Evolutionary conservation across 495 filamentous ascomycete species (phyloP), one percentile per base, ranked within the genome.

Genomic region (Staphylotrichum tortipilum): DNA sequence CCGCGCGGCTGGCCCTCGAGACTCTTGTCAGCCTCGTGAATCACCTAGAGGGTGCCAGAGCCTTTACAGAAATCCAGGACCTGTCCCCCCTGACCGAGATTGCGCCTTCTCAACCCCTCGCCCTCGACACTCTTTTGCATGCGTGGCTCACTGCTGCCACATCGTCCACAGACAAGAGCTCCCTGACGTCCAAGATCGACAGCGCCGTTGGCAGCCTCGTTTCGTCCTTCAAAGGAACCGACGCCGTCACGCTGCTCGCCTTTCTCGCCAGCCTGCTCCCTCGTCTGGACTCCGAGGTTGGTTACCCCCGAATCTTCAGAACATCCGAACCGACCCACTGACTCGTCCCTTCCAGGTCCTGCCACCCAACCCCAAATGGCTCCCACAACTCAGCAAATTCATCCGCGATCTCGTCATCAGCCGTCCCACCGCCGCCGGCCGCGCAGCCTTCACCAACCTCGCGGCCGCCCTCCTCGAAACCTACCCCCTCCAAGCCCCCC

Each of bases 11-110:
- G 8, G 75, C 77, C 9, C 57, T 84, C 14, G 69, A 82, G 59
- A 77, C 75, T 9, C 62, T 85, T 2, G 44, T 75, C 19, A 71
- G 62, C 15, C 70, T 82, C 40, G 71, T 72, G 22, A 68, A 66
- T 51, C 55, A 61, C 21, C 65, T 59, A 1, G 65, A 68, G 14
- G 80, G 78, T 0, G 72, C 78, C 11, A 50, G 54, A 6, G 61
- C 53, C n/a, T 61, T 83, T 12, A 55, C 76, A 7, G 47, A 61
- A 1, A 50, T 78, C 19, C 61, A 72, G 7, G 73, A 78, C 52
- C 45, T 78, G 41, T 66, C 58, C 4, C 67, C 78, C 11, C 52
- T 82, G 44, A 70, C 73, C 31, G 76, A 80, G 47, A 67, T 77
- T 31, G 70, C 74, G 0, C 67, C 68, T n/a, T 72, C 77, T 24